Evolutionary conservation across 495 filamentous ascomycete genomes (phyloP).

Genomic region (Penicillium flavigenum): DNA sequence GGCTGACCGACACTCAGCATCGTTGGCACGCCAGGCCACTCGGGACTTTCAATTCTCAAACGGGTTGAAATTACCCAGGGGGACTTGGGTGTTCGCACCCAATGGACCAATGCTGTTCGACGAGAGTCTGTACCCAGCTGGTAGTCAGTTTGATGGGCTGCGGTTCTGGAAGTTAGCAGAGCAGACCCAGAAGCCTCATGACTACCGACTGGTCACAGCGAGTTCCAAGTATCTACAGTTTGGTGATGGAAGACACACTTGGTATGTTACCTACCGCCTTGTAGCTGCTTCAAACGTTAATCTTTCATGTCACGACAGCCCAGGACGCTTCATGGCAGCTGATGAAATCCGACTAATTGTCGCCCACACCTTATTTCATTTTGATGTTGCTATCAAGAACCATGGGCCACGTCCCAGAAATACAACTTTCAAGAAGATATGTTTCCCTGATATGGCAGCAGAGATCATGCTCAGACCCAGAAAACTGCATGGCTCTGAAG

Average conservation of each 20-base stretch:
- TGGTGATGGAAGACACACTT: slow-evolving; percentile 8
- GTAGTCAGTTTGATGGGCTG: slow-evolving; percentile 8
- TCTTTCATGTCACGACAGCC: slow-evolving; percentile 1
- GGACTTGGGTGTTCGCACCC: slow-evolving; percentile 5
- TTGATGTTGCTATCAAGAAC: slow-evolving; percentile 5
- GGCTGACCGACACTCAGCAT: background rate
- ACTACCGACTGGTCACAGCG: background rate
- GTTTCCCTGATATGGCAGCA: slow-evolving; percentile 2
- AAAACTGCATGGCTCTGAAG: slow-evolving; percentile 1
- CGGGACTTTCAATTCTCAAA: slow-evolving; percentile 5
- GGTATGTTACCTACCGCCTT: slow-evolving; percentile 1
- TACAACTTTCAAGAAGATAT: slow-evolving; percentile 5
- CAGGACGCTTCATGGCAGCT: slow-evolving; percentile 7
- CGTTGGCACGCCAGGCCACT: background rate
- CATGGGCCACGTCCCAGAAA: slow-evolving; percentile 2
- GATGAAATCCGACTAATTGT: slow-evolving; percentile 9
- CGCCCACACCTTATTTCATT: slow-evolving; percentile 7
- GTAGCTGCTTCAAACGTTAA: slow-evolving; percentile 1
- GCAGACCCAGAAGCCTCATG: slow-evolving; percentile 3
- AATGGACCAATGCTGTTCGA: slow-evolving; percentile 10
- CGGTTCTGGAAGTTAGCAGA: slow-evolving; percentile 5
- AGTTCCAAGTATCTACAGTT: background rate
- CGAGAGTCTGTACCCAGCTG: slow-evolving; percentile 1
- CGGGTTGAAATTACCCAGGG: slow-evolving; percentile 2
- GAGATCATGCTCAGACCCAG: slow-evolving; percentile 3